phyloP scores from a whole-genome alignment of 768 basidiomycete genomes.

The Russula vinacea region DNA sequence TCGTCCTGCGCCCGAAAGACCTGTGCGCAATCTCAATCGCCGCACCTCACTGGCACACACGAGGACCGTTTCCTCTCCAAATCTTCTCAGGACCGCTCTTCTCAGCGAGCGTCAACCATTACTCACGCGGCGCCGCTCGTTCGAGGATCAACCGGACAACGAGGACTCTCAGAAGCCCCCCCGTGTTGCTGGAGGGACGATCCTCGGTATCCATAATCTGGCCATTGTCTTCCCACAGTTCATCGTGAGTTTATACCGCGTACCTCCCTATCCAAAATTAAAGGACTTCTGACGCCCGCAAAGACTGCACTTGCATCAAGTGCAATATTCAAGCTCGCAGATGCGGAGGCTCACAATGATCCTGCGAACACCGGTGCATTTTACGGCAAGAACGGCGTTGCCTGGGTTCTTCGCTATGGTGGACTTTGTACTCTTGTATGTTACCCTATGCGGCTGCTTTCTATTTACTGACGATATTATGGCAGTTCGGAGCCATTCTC shows the following conservation, averaged over 20 bases:
- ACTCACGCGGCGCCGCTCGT: conserved; percentile 56
- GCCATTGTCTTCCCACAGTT: conserved; percentile 96
- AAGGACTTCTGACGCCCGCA: conserved; percentile 12
- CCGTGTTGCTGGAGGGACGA: conserved; percentile 80
- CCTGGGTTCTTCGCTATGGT: conserved; percentile 92
- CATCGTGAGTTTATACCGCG: conserved; percentile 53
- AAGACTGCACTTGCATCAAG: conserved; percentile 86
- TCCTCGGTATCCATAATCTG: conserved; percentile 92
- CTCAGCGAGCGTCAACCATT: conserved; percentile 56
- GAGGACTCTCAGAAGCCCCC: conserved; percentile 38
- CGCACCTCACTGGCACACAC: conserved; percentile 52
- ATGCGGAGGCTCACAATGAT: conserved; percentile 49
- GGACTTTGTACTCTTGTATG: conserved; percentile 74
- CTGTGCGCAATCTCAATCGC: conserved; percentile 19
- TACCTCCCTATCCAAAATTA: background rate
- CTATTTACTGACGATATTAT: conserved; percentile 1
- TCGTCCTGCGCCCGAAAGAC: conserved; percentile 2
- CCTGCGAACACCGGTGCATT: conserved; percentile 54
- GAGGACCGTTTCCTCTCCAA: conserved; percentile 54
- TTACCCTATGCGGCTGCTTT: conserved; percentile 9
- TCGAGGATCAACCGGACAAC: conserved; percentile 44
- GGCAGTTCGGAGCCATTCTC: conserved; percentile 63
- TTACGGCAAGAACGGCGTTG: conserved; percentile 83
- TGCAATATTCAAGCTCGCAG: conserved; percentile 78
- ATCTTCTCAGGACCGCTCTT: conserved; percentile 36